Conservation (phyloP, 805 yeast genomes). For the Phaffomyces thermotolerans region DNA sequence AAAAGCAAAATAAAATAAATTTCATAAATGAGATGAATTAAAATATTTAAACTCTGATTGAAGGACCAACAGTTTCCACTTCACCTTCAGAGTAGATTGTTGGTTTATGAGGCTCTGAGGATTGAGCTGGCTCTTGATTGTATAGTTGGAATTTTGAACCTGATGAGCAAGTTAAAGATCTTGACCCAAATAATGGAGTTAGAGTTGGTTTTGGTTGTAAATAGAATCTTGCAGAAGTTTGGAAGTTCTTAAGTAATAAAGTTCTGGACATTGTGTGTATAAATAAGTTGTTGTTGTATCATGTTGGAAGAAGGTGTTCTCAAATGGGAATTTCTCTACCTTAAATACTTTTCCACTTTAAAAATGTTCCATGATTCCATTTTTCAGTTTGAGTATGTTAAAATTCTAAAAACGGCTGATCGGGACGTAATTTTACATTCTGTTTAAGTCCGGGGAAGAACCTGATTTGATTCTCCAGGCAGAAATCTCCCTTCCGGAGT, state of each 20-base stretch:
- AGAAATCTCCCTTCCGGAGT: too few relatives aligned
- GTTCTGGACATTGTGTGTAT: conserved; percentile 11
- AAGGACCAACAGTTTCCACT: conserved; percentile 26
- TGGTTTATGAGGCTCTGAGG: conserved; percentile 16
- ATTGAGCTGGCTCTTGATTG: conserved; percentile 17
- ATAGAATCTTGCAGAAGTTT: conserved; percentile 21
- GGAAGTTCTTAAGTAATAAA: conserved; percentile 19
- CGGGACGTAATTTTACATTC: background rate
- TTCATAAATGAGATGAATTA: too few relatives aligned
- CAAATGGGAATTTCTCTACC: background rate
- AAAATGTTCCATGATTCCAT: too few relatives aligned
- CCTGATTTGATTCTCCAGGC: too few relatives aligned
- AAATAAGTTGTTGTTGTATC: background rate
- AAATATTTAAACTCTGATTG: conserved; percentile 16
- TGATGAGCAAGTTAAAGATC: conserved; percentile 11
- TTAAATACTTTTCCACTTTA: conserved; percentile 1
- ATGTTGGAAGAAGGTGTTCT: too few relatives aligned
- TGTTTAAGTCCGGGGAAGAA: too few relatives aligned
- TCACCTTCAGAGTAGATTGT: conserved; percentile 25
- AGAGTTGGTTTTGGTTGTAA: conserved; percentile 10
- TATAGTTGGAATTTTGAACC: conserved; percentile 16
- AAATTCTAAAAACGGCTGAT: conserved; percentile 3
- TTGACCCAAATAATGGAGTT: conserved; percentile 12
- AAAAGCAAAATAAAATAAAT: background rate
- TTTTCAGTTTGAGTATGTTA: too few relatives aligned